Evolutionary conservation across 2,329 filamentous ascomycete species (phyloP).

Genomic region (Fusarium stilboides): DNA sequence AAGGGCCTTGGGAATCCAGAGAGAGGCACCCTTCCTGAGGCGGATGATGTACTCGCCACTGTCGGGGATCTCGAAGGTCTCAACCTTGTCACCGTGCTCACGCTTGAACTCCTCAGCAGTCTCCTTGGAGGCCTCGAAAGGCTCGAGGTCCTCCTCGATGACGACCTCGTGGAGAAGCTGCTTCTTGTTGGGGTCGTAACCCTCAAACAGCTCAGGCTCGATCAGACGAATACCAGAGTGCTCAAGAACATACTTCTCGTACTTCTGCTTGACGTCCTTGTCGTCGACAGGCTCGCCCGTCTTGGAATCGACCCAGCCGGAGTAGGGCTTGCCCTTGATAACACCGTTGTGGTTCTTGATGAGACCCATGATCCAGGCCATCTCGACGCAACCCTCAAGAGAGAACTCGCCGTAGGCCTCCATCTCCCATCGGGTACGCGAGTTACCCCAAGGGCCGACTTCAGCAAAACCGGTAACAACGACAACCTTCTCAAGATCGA

Average conservation of each 20-base stretch:
- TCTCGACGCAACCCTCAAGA: constrained; percentile 96
- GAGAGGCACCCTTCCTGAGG: constrained; percentile 93
- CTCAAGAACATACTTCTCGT: constrained; percentile 96
- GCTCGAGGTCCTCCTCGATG: constrained; percentile 96
- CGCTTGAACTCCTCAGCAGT: constrained; percentile 97
- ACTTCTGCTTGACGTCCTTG: constrained; percentile 97
- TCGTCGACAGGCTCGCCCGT: constrained; percentile 95
- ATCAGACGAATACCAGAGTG: constrained; percentile 98
- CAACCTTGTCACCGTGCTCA: constrained; percentile 97
- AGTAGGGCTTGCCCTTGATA: constrained; percentile 96
- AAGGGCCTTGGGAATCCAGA: constrained; percentile 97
- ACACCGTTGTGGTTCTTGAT: constrained; percentile 99
- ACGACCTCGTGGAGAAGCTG: constrained; percentile 98
- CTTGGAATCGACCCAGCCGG: constrained; percentile 97
- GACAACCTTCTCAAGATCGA: constrained; percentile 97
- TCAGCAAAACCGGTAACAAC: constrained; percentile 98
- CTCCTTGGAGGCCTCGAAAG: constrained; percentile 97
- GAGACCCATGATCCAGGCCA: constrained; percentile 99
- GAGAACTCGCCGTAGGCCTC: constrained; percentile 97
- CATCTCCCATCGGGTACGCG: constrained; percentile 99
- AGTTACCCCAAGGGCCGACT: constrained; percentile 98
- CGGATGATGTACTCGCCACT: constrained; percentile 95
- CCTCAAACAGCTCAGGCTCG: constrained; percentile 95
- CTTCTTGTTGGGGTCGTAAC: constrained; percentile 99
- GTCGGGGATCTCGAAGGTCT: constrained; percentile 95